phyloP scores from a whole-genome alignment of 768 basidiomycete species.

The Crucibulum laeve region DNA sequence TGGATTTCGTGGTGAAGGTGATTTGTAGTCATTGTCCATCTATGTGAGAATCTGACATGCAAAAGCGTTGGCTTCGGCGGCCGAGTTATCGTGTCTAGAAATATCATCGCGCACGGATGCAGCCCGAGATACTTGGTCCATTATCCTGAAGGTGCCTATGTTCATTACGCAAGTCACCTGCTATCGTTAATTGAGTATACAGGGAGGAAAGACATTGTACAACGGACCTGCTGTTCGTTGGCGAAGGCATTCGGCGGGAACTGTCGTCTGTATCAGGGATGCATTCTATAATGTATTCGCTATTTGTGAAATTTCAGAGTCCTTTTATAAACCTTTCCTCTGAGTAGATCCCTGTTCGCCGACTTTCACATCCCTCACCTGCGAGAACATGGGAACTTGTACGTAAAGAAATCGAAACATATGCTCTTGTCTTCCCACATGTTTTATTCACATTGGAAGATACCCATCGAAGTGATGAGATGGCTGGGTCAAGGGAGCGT shows the following conservation, averaged over 20 bases:
- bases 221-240: slow-evolving; percentile 71
- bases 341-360: slow-evolving; percentile 73
- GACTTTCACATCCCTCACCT: slow-evolving; percentile 61
- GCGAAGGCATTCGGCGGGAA: slow-evolving; percentile 71
- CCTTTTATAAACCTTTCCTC: slow-evolving; percentile 1
- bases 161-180: neutral
- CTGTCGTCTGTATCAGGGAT: slow-evolving; percentile 80
- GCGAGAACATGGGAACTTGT: slow-evolving; percentile 61
- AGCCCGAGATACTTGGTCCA: slow-evolving; percentile 66
- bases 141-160: slow-evolving; percentile 66
- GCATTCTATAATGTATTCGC: slow-evolving; percentile 80
- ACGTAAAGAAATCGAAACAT: slow-evolving; percentile 66
- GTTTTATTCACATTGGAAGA: slow-evolving; percentile 71
- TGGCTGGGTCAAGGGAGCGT: slow-evolving; percentile 33
- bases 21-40: neutral
- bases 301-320: slow-evolving; percentile 2
- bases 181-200: slow-evolving; percentile 2
- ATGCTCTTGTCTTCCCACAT: slow-evolving; percentile 67
- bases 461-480: slow-evolving; percentile 31
- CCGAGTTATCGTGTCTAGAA: slow-evolving; percentile 76
- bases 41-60: slow-evolving; percentile 1
- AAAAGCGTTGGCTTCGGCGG: slow-evolving; percentile 79
- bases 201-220: slow-evolving; percentile 70
- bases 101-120: slow-evolving; percentile 70
- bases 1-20: slow-evolving; percentile 95